Evolutionary conservation across 176 grass and related monocot genomes (phyloP), one percentile per base, ranked within the genome.

Genomic region (Puccinellia tenuiflora): DNA sequence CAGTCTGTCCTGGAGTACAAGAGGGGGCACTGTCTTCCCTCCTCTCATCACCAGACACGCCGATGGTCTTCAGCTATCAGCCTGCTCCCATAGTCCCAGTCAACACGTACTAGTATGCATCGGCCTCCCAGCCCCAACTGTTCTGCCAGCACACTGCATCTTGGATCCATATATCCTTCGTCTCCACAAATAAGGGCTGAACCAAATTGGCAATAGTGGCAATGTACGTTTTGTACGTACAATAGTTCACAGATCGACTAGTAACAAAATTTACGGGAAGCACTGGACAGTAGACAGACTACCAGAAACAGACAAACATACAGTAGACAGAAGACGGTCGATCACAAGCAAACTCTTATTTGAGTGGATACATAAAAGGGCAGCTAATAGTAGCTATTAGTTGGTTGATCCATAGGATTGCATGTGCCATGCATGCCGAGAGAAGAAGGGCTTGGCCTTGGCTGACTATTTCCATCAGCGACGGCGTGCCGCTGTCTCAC

Each of bases 401-500:
- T n/a, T n/a, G 75, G 25, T 76, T 81, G 37, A 54, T 80, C 54
- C 20, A 84, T 79, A 80, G 39, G 45, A 3, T 81, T 47, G n/a
- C n/a, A n/a, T 71, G 77, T 24, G 5, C 51, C 72, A 66, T 47
- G 60, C 60, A 79, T 69, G 72, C n/a, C 47, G 51, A 28, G 45
- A 81, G n/a, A 9, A 38, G 30, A 74, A 47, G 17, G 48, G n/a
- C n/a, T n/a, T n/a, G n/a, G n/a, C 16, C 0, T 17, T 30, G 40
- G 6, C 42, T 42, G 78, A 6, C 35, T 31, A 20, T 43, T 15
- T 43, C 29, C n/a, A 17, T 83, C 81, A 97, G 75, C 94, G 91
- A 82, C 94, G 88, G 63, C 94, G 94, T 1, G 94, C 94, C 4
- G 94, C 91, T 20, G 88, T 90, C 88, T 93, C 91, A 25, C 91